Conservation (phyloP, 2,329 filamentous ascomycete species). For the Exophiala dermatitidis region DNA sequence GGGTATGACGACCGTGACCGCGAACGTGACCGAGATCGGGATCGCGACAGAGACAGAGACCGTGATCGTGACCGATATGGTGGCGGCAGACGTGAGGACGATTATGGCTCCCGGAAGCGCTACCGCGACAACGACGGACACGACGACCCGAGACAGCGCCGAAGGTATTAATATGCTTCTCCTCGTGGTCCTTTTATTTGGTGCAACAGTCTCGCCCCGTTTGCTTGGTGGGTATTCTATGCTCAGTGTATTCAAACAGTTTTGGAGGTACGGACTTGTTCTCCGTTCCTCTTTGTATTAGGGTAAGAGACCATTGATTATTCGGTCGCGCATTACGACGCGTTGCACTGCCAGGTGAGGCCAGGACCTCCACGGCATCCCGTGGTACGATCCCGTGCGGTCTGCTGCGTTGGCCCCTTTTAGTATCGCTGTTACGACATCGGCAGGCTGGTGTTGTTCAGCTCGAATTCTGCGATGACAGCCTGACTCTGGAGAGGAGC, state of each 20-base stretch:
- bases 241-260: constrained; percentile 9
- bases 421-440: too few relatives aligned
- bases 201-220: constrained; percentile 25
- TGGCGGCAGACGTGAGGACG: constrained; percentile 38
- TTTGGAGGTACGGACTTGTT: background rate
- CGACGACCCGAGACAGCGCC: constrained; percentile 62
- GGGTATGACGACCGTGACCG: constrained; percentile 44
- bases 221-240: constrained; percentile 42
- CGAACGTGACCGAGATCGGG: constrained; percentile 33
- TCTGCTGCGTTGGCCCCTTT: too few relatives aligned
- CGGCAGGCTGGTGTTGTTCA: too few relatives aligned
- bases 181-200: constrained; percentile 3
- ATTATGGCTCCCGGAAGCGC: constrained; percentile 54
- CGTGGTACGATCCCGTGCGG: too few relatives aligned
- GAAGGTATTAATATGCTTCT: constrained; percentile 47
- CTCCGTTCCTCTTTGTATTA: background rate
- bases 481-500: too few relatives aligned
- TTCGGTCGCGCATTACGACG: constrained; percentile 1
- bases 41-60: constrained; percentile 28
- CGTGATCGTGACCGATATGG: constrained; percentile 36
- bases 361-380: too few relatives aligned
- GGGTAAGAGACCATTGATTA: constrained; percentile 15
- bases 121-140: constrained; percentile 71
- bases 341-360: too few relatives aligned
- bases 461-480: too few relatives aligned